A percentile compares a stretch with the other conserved stretches of the same genome.
phyloP scores from a whole-genome alignment of 345 rosid genomes.

The Sisymbrium altissimum region DNA sequence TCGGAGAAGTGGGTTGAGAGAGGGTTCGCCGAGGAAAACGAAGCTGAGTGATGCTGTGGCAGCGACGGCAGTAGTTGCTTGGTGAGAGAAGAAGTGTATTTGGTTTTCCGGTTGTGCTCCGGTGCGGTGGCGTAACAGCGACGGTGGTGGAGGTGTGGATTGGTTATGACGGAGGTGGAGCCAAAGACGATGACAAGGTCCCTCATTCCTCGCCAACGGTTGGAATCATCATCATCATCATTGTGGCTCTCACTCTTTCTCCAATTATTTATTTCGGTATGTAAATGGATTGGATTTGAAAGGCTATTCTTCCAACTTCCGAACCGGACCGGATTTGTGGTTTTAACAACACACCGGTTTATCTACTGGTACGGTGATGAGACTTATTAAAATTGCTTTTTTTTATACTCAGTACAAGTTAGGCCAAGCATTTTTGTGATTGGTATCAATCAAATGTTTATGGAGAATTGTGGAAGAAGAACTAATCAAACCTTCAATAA shows the following conservation, averaged over 20 bases:
- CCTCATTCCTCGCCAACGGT: slow-evolving; percentile 58
- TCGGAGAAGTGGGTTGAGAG: slow-evolving; percentile 26
- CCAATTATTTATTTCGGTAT: background rate
- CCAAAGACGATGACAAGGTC: slow-evolving; percentile 60
- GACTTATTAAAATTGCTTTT: background rate
- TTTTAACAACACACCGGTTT: background rate
- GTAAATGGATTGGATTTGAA: slow-evolving; percentile 60
- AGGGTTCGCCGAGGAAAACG: slow-evolving; percentile 29
- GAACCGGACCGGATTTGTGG: slow-evolving; percentile 19
- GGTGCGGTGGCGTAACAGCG: slow-evolving; percentile 35
- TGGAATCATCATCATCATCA: slow-evolving; percentile 17
- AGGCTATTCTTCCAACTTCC: slow-evolving; percentile 42
- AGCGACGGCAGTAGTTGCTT: slow-evolving; percentile 33
- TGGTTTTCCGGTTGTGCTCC: slow-evolving; percentile 23
- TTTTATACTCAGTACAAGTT: background rate
- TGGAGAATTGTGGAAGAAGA: too few species aligned
- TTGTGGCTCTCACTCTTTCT: slow-evolving; percentile 10
- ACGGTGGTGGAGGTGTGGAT: slow-evolving; percentile 33
- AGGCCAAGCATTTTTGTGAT: background rate
- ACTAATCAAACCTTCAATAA: too few species aligned
- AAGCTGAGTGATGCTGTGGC: slow-evolving; percentile 22
- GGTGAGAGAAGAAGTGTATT: slow-evolving; percentile 30
- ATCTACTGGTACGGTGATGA: background rate
- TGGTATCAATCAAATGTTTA: background rate
- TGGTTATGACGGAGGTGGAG: slow-evolving; percentile 43